Evolutionary conservation across 2,329 filamentous ascomycete genomes (phyloP).

Genomic region (Stachybotrys chartarum): DNA sequence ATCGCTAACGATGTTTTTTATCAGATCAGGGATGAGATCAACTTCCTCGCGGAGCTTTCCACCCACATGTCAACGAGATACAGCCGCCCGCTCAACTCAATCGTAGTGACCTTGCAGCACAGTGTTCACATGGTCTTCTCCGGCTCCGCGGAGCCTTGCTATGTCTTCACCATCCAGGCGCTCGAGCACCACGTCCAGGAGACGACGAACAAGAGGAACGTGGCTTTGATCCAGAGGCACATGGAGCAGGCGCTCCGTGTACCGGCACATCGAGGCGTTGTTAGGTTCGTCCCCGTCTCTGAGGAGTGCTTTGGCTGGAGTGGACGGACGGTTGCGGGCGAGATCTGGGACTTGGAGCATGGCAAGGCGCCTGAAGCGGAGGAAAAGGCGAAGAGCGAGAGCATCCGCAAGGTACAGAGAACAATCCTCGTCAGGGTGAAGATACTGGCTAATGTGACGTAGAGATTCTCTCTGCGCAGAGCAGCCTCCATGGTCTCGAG

Average conservation of each 20-base stretch:
- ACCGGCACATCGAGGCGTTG: conserved; percentile 55
- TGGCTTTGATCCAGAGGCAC: conserved; percentile 68
- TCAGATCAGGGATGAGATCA: conserved; percentile 68
- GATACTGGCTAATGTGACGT: not conserved
- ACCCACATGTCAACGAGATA: conserved; percentile 69
- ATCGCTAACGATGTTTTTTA: not conserved
- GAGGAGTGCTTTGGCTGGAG: conserved; percentile 68
- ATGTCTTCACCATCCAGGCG: conserved; percentile 67
- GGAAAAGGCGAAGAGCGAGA: not conserved
- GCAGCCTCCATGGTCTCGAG: not conserved
- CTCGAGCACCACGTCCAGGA: conserved; percentile 62
- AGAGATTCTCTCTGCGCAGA: not conserved
- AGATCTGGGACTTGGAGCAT: conserved; percentile 34
- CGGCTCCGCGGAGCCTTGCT: conserved; percentile 71
- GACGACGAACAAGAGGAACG: conserved; percentile 73
- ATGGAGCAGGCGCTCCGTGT: conserved; percentile 67
- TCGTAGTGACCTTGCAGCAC: conserved; percentile 71
- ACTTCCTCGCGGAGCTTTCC: conserved; percentile 66
- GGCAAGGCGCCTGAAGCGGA: not conserved
- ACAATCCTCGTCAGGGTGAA: not conserved
- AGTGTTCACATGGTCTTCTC: conserved; percentile 68
- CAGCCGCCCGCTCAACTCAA: conserved; percentile 63
- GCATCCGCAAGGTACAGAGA: not conserved
- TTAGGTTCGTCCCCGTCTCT: conserved; percentile 62
- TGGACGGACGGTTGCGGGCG: conserved; percentile 61